phyloP scores from a whole-genome alignment of 345 rosid species.

The Eucalyptus cloeziana region DNA sequence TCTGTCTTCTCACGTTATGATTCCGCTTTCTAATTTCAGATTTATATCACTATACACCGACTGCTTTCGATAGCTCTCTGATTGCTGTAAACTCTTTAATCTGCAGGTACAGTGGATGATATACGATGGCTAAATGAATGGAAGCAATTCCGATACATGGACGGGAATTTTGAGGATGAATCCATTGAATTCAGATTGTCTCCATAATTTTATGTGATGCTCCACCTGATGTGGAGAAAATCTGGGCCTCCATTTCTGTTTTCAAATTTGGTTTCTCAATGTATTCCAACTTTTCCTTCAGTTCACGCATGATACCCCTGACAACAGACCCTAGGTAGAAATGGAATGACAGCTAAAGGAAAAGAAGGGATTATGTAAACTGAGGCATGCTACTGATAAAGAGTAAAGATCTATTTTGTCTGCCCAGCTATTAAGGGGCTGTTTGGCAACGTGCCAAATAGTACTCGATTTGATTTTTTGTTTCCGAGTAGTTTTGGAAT shows the following conservation, averaged over 20 bases:
- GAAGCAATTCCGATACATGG: background rate
- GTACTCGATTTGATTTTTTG: too few relatives aligned
- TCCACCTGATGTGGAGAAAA: background rate
- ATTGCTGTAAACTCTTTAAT: background rate
- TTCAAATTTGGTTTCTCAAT: background rate
- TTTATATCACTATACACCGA: background rate
- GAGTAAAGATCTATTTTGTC: background rate
- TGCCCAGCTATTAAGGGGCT: background rate
- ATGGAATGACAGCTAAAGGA: background rate
- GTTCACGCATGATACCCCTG: background rate
- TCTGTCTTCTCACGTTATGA: background rate
- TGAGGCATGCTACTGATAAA: background rate
- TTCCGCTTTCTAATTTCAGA: background rate
- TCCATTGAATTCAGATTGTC: background rate
- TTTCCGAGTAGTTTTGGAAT: too few relatives aligned
- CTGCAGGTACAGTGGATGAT: background rate
- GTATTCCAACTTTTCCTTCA: background rate
- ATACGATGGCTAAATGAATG: background rate
- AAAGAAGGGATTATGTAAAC: background rate
- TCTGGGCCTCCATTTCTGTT: background rate
- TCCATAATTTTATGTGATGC: background rate
- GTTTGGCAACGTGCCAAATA: too few relatives aligned
- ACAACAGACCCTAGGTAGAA: background rate
- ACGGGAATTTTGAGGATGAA: background rate
- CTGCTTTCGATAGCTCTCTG: background rate